phyloP scores from a whole-genome alignment of 1,284 basidiomycete genomes.

The Heterobasidion annosum region DNA sequence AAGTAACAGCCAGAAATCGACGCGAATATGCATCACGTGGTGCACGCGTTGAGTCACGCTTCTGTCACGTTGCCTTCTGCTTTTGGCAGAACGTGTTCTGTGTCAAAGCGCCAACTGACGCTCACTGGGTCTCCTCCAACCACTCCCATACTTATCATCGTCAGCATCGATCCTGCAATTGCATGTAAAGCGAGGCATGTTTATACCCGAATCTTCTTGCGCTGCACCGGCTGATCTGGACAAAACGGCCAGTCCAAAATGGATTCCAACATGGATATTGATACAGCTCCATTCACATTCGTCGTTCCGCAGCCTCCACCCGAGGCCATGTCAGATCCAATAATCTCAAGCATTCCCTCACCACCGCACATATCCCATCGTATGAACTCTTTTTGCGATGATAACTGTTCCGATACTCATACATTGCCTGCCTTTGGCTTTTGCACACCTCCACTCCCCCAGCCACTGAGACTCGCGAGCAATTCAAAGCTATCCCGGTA shows the following conservation, averaged over 20 bases:
- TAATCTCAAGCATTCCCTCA: background rate
- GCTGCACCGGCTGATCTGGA: no score
- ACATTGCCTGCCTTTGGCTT: background rate
- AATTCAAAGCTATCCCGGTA: slow-evolving; percentile 66
- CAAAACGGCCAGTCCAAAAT: background rate
- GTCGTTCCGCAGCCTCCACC: slow-evolving; percentile 4
- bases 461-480: slow-evolving; percentile 30
- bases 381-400: background rate
- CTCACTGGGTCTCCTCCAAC: background rate
- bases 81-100: slow-evolving; percentile 2
- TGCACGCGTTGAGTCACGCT: background rate
- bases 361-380: slow-evolving; percentile 2
- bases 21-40: background rate
- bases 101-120: background rate
- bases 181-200: background rate
- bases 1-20: no score
- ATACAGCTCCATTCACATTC: slow-evolving; percentile 17
- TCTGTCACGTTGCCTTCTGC: background rate
- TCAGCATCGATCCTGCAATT: background rate
- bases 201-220: background rate
- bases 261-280: slow-evolving; percentile 25
- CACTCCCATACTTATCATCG: background rate
- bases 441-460: slow-evolving; percentile 12
- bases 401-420: no score
- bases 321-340: background rate